Percentiles rank a stretch among this genome's conserved stretches.
phyloP scores from a whole-genome alignment of 2,329 filamentous ascomycete genomes.

The Zymoseptoria passerinii region DNA sequence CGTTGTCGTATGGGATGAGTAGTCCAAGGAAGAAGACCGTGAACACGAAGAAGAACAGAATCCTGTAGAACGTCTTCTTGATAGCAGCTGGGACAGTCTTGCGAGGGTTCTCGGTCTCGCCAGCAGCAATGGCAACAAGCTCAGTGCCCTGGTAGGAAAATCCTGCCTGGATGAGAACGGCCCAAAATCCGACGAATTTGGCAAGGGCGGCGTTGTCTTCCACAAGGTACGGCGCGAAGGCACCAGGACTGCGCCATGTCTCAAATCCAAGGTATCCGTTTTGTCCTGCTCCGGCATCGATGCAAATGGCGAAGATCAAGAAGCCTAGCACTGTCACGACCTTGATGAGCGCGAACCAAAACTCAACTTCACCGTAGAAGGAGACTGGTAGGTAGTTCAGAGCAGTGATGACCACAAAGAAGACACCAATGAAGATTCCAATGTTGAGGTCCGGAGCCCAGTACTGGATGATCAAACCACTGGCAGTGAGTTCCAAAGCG shows the following conservation, averaged over 20 bases:
- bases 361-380: slow-evolving; percentile 48
- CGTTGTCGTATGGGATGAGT: slow-evolving; percentile 29
- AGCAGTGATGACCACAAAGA: slow-evolving; percentile 33
- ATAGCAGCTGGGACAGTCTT: slow-evolving; percentile 35
- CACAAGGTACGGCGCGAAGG: slow-evolving; percentile 32
- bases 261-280: slow-evolving; percentile 53
- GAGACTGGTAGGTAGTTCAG: slow-evolving; percentile 44
- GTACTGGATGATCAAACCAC: slow-evolving; percentile 33
- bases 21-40: slow-evolving; percentile 31
- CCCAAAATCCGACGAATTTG: slow-evolving; percentile 43
- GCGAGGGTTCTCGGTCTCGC: slow-evolving; percentile 44
- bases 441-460: slow-evolving; percentile 36
- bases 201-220: slow-evolving; percentile 22
- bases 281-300: slow-evolving; percentile 35
- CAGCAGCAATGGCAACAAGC: slow-evolving; percentile 46
- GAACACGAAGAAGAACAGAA: slow-evolving; percentile 31
- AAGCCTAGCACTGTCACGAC: slow-evolving; percentile 45
- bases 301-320: slow-evolving; percentile 35
- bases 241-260: slow-evolving; percentile 35
- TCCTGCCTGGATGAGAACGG: slow-evolving; percentile 49
- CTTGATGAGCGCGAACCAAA: slow-evolving; percentile 47
- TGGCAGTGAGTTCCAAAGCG: slow-evolving; percentile 33
- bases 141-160: slow-evolving; percentile 52
- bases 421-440: slow-evolving; percentile 30
- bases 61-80: slow-evolving; percentile 32